phyloP scores from a whole-genome alignment of 306 rosid genomes.

The Nissolia schottii region DNA sequence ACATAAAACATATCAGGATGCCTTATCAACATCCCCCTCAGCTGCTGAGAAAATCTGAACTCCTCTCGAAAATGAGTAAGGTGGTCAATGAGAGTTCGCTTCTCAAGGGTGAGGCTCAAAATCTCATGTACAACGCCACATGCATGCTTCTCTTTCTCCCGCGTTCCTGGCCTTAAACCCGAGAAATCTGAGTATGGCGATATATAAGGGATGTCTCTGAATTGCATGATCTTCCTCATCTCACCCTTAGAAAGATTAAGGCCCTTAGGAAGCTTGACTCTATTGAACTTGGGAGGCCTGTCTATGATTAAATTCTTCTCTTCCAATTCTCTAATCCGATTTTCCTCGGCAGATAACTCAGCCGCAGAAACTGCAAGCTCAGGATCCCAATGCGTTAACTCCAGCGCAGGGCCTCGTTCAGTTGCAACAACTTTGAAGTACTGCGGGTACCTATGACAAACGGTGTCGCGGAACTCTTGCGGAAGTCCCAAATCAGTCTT shows the following conservation, averaged over 20 bases:
- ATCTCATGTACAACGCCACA: constrained; percentile 88
- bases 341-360: constrained; percentile 73
- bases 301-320: constrained; percentile 79
- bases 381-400: constrained; percentile 90
- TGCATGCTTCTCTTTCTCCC: constrained; percentile 81
- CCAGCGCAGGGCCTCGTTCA: constrained; percentile 70
- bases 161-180: constrained; percentile 48
- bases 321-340: constrained; percentile 49
- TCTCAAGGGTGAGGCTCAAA: constrained; percentile 81
- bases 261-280: constrained; percentile 74
- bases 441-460: constrained; percentile 77
- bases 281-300: constrained; percentile 66
- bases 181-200: constrained; percentile 89
- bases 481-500: constrained; percentile 75
- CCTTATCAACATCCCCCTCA: constrained; percentile 84
- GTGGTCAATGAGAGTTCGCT: constrained; percentile 76
- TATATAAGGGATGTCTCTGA: constrained; percentile 74
- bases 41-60: constrained; percentile 83
- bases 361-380: constrained; percentile 87
- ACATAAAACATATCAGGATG: constrained; percentile 92
- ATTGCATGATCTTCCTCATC: constrained; percentile 61
- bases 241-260: constrained; percentile 79
- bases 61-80: constrained; percentile 91
- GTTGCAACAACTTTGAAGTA: constrained; percentile 76
- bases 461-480: constrained; percentile 70